Percentiles rank a stretch among this genome's conserved stretches.
Evolutionary conservation across 139 green algal genomes (phyloP).

Genomic region (Zygnema cylindricum): DNA sequence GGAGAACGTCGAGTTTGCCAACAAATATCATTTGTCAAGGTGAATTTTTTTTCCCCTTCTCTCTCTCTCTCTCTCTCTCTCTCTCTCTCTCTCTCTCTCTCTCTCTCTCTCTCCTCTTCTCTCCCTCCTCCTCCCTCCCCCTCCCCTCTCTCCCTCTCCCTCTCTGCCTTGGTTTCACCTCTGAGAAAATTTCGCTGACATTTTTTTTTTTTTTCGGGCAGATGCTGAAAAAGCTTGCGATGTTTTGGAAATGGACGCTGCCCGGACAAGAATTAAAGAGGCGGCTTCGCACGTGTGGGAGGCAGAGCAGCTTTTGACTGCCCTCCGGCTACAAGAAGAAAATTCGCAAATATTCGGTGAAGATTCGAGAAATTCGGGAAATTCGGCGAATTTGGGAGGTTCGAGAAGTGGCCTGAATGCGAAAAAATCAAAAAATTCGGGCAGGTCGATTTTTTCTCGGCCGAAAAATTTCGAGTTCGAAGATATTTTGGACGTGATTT

Average conservation of each 20-base stretch:
- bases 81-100: neutral
- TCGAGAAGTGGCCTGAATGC: too few species aligned
- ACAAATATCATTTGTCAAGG: neutral
- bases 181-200: neutral
- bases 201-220: neutral
- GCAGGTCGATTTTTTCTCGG: too few species aligned
- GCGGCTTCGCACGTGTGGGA: neutral
- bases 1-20: neutral
- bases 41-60: neutral
- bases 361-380: too few species aligned
- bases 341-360: too few species aligned
- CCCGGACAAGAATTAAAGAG: neutral
- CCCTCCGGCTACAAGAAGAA: neutral
- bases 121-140: too few species aligned
- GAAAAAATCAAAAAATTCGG: too few species aligned
- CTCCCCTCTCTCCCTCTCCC: too few species aligned
- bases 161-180: neutral
- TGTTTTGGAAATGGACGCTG: neutral
- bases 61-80: neutral
- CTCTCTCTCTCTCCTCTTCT: neutral
- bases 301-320: neutral
- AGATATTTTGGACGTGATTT: too few species aligned
- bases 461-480: too few species aligned
- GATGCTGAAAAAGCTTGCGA: neutral
- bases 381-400: too few species aligned